These are phyloP conservation scores for Neurospora sublineolata DNA, from an alignment of 495 filamentous ascomycete genomes.

Conservation along the genomic window DNA sequence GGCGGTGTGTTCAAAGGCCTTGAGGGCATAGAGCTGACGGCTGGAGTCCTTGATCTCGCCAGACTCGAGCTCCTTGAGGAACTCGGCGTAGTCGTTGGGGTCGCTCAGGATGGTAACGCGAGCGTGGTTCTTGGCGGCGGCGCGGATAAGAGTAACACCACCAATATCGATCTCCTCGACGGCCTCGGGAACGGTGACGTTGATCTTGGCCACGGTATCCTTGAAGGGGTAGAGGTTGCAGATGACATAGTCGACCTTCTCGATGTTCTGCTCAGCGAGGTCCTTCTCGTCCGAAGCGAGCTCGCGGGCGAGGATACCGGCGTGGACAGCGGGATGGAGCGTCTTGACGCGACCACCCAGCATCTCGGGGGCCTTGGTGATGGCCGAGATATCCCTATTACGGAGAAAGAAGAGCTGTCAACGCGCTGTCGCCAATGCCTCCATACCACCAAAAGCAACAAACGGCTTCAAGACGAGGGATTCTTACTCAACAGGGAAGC, in stretches of 20 bases:
- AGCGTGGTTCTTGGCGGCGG: slow-evolving; percentile 93
- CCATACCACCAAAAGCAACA: neutral
- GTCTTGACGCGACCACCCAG: slow-evolving; percentile 93
- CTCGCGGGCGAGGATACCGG: slow-evolving; percentile 83
- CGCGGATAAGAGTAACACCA: slow-evolving; percentile 89
- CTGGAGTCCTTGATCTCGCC: slow-evolving; percentile 75
- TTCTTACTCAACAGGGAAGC: slow-evolving; percentile 80
- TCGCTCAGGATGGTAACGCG: slow-evolving; percentile 93
- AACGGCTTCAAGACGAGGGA: neutral
- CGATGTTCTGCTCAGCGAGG: slow-evolving; percentile 89
- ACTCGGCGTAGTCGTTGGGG: slow-evolving; percentile 83
- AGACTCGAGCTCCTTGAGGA: slow-evolving; percentile 76
- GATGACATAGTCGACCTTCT: slow-evolving; percentile 95
- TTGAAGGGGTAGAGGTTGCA: slow-evolving; percentile 99
- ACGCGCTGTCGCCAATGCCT: neutral
- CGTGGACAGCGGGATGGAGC: slow-evolving; percentile 89
- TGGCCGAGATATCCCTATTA: slow-evolving; percentile 81
- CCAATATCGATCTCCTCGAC: slow-evolving; percentile 99
- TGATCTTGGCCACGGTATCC: slow-evolving; percentile 90
- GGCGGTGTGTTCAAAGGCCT: slow-evolving; percentile 97
- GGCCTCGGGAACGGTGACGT: slow-evolving; percentile 89
- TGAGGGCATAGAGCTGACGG: slow-evolving; percentile 80
- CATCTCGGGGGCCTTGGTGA: slow-evolving; percentile 98
- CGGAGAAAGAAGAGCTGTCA: slow-evolving; percentile 4
- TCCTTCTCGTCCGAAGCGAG: slow-evolving; percentile 91